Evolutionary conservation across 192 early-diverging fungal genomes (phyloP).

Genomic region (Phlyctochytrium bullatum): DNA sequence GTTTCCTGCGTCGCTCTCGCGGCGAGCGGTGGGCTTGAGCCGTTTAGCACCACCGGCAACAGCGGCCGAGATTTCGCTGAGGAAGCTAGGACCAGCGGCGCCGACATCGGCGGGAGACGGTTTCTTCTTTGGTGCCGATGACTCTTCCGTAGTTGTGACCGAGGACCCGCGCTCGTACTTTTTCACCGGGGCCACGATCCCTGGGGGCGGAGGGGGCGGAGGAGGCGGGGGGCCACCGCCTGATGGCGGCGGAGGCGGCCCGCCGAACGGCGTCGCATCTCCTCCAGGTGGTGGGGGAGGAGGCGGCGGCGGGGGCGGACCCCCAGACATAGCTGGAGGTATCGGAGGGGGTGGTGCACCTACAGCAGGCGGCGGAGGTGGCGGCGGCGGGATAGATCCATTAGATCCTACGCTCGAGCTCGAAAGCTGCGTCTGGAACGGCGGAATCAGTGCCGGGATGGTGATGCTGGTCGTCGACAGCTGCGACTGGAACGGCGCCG

Average conservation of each 20-base stretch:
- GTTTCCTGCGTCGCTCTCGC: not conserved
- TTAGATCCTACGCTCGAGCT: too few relatives aligned
- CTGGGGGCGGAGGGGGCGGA: slow-evolving; percentile 41
- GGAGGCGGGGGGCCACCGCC: slow-evolving; percentile 34
- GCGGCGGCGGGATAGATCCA: not conserved
- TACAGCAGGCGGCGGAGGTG: slow-evolving; percentile 1
- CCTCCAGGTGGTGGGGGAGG: not conserved
- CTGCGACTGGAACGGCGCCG: too few relatives aligned
- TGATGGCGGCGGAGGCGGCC: not conserved
- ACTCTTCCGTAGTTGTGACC: slow-evolving; percentile 14
- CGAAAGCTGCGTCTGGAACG: too few relatives aligned
- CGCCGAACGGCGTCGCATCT: slow-evolving; percentile 1
- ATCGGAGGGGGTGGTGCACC: not conserved
- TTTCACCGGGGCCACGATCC: slow-evolving; percentile 28
- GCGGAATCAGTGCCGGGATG: too few relatives aligned
- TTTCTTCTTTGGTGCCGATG: slow-evolving; percentile 26
- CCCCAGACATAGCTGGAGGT: not conserved
- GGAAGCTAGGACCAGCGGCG: slow-evolving; percentile 14
- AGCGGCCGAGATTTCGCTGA: slow-evolving; percentile 24
- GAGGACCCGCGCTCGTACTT: slow-evolving; percentile 30
- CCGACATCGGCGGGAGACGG: slow-evolving; percentile 40
- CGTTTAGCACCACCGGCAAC: not conserved
- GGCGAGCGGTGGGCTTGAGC: not conserved
- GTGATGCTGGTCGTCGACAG: too few relatives aligned
- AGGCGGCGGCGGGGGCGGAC: slow-evolving; percentile 2